A percentile compares a stretch with the other conserved stretches of the same genome.
Evolutionary conservation across 176 grass and related monocot species (phyloP).

Genomic region (Eleusine coracana): DNA sequence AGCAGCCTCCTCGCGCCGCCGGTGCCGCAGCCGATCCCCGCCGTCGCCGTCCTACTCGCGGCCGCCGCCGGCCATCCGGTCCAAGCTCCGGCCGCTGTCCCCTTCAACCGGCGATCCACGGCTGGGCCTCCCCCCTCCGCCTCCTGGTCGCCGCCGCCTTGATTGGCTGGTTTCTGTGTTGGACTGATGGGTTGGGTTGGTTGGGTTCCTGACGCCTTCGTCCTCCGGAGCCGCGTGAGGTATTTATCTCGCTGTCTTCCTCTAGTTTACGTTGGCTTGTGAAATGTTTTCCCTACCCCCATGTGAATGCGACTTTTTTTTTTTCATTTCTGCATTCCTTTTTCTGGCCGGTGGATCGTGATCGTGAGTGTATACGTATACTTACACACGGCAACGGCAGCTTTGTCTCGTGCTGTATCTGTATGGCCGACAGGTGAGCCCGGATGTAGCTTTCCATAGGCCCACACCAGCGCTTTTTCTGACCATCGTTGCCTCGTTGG

Average conservation of each 20-base stretch:
- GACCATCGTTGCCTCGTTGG: not conserved
- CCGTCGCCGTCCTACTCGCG: conserved; percentile 47
- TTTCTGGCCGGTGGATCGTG: not conserved
- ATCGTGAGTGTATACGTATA: not conserved
- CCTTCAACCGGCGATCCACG: not conserved
- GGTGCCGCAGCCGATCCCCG: conserved; percentile 39
- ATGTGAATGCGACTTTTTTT: not conserved
- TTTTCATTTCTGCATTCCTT: not conserved
- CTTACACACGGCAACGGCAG: not conserved
- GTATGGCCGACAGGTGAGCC: conserved; percentile 6
- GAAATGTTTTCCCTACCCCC: not conserved
- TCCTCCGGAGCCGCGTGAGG: not conserved
- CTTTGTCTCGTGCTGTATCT: not conserved
- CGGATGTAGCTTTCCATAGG: not conserved
- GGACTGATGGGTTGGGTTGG: conserved; percentile 5
- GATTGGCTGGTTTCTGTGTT: not conserved
- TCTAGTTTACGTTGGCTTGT: not conserved
- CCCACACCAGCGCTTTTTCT: not conserved
- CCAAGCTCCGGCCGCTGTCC: not conserved
- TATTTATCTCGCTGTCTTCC: conserved; percentile 7
- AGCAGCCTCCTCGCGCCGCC: conserved; percentile 38
- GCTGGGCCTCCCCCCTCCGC: not conserved
- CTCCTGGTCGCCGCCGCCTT: not conserved
- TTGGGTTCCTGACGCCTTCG: conserved; percentile 6
- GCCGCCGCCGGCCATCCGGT: conserved; percentile 44